phyloP scores from a whole-genome alignment of 2,329 filamentous ascomycete genomes.

The Microdochium nivale region DNA sequence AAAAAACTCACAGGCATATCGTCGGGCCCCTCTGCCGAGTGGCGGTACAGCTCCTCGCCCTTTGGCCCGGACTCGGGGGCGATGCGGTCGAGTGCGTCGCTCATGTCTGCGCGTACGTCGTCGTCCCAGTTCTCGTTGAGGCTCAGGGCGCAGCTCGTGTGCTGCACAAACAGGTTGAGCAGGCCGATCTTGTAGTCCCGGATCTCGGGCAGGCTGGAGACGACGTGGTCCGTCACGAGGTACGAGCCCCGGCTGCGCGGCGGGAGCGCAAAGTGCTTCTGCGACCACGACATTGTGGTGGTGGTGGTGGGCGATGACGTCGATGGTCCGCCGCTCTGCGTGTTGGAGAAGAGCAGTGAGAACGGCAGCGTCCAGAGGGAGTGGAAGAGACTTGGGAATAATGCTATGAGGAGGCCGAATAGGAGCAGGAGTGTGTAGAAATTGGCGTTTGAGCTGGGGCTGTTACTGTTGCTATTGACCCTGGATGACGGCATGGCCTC shows the following conservation, averaged over 20 bases:
- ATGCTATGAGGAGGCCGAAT: conserved; percentile 36
- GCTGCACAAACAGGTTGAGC: conserved; percentile 86
- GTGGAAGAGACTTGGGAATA: conserved; percentile 47
- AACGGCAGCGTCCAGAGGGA: conserved; percentile 41
- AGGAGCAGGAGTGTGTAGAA: conserved; percentile 35
- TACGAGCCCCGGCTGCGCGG: conserved; percentile 74
- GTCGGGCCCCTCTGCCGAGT: conserved; percentile 79
- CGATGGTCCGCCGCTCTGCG: conserved; percentile 15
- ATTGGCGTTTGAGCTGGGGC: conserved; percentile 13
- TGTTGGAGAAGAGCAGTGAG: conserved; percentile 19
- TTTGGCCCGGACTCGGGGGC: conserved; percentile 69
- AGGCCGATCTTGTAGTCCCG: conserved; percentile 75
- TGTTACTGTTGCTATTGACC: conserved; percentile 20
- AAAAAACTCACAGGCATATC: conserved; percentile 66
- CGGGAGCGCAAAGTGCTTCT: conserved; percentile 78
- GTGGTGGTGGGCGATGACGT: conserved; percentile 18
- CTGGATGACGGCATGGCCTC: conserved; percentile 30
- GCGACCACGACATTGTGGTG: conserved; percentile 65
- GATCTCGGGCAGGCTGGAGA: conserved; percentile 68
- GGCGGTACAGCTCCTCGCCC: conserved; percentile 69
- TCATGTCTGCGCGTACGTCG: conserved; percentile 90
- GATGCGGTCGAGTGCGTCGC: conserved; percentile 83
- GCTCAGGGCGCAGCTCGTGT: conserved; percentile 83
- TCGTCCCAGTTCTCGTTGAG: conserved; percentile 87
- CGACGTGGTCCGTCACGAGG: conserved; percentile 73